These are phyloP conservation scores for Chimonanthus salicifolius DNA, from an alignment of 164 flowering plant genomes.

Conservation along the genomic window DNA sequence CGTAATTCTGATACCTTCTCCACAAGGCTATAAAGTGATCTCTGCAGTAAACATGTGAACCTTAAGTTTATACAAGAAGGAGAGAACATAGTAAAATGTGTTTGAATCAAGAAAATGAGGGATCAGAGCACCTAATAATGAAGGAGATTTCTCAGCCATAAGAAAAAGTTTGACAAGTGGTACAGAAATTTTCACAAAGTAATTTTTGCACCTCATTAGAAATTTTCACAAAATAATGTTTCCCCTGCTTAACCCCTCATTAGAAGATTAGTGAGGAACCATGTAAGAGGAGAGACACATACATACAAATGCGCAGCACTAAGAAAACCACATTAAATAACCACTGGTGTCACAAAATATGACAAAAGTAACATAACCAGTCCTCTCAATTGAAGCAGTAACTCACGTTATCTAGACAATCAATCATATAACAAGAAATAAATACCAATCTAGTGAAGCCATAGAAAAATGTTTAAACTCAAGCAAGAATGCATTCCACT, in stretches of 20 bases:
- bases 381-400: not conserved
- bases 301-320: no score
- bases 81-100: not conserved
- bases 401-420: not conserved
- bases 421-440: not conserved
- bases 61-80: not conserved
- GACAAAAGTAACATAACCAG: not conserved
- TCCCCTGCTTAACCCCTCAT: no score
- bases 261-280: no score
- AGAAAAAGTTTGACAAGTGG: not conserved
- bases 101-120: not conserved
- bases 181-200: no score
- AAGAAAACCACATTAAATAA: no score
- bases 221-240: no score
- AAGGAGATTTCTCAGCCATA: not conserved
- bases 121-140: not conserved
- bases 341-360: no score
- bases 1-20: conserved; percentile 45
- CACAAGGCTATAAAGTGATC: conserved; percentile 35
- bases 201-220: no score
- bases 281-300: no score
- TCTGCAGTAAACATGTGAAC: conserved; percentile 25
- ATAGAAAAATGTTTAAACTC: not conserved
- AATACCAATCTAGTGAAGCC: not conserved
- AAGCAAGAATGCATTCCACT: not conserved